These are phyloP conservation scores for Cymodocea nodosa DNA, from an alignment of 116 monocot genomes.

Conservation along the genomic window DNA sequence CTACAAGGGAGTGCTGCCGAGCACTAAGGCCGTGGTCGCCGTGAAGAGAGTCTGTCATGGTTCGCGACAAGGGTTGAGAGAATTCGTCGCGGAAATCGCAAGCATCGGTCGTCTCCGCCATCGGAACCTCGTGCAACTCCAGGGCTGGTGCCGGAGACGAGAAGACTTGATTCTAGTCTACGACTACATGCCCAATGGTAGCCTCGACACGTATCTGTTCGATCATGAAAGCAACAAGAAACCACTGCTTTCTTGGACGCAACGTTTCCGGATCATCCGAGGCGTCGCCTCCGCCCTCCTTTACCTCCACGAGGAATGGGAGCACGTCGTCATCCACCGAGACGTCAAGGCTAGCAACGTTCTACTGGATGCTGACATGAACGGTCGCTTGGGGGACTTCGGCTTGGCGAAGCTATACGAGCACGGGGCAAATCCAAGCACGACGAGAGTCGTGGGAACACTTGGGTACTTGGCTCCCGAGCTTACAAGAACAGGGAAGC, in stretches of 20 bases:
- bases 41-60: slow-evolving; percentile 46
- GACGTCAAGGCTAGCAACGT: slow-evolving; percentile 44
- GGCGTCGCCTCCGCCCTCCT: too few relatives aligned
- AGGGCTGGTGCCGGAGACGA: slow-evolving; percentile 52
- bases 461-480: slow-evolving; percentile 28
- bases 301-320: slow-evolving; percentile 48
- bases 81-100: slow-evolving; percentile 58
- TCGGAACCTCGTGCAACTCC: slow-evolving; percentile 59
- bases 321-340: slow-evolving; percentile 53
- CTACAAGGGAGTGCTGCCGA: slow-evolving; percentile 6
- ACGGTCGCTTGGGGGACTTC: too few relatives aligned
- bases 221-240: slow-evolving; percentile 1
- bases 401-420: slow-evolving; percentile 23
- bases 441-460: slow-evolving; percentile 15
- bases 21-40: slow-evolving; percentile 23
- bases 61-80: slow-evolving; percentile 40
- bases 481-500: background rate
- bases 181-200: slow-evolving; percentile 17
- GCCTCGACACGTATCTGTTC: slow-evolving; percentile 32
- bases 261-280: slow-evolving; percentile 11
- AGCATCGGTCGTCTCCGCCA: slow-evolving; percentile 53
- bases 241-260: slow-evolving; percentile 20
- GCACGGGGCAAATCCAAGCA: slow-evolving; percentile 18
- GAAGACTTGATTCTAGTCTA: slow-evolving; percentile 41
- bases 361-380: too few relatives aligned